Conservation (phyloP, 768 basidiomycete genomes). For the Auricularia cornea region DNA sequence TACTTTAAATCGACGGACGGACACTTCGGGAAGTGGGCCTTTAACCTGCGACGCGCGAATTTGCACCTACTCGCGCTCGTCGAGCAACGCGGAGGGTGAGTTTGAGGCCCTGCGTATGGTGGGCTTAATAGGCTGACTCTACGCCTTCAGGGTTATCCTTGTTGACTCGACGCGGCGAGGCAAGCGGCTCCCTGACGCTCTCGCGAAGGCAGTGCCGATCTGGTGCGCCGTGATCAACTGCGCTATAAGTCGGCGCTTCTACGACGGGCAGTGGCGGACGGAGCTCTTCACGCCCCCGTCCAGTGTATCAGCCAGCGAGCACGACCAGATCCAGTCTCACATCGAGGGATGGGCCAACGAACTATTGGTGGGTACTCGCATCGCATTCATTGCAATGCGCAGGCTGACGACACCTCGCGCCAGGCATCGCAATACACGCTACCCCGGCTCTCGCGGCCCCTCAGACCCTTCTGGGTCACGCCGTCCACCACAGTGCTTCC, state of each 20-base stretch:
- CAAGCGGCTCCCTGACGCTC: conserved; percentile 88
- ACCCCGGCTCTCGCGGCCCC: conserved; percentile 49
- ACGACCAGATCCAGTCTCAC: conserved; percentile 59
- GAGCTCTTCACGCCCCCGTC: conserved; percentile 63
- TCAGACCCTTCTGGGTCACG: conserved; percentile 85
- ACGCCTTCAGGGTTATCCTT: conserved; percentile 52
- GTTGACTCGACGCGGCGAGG: conserved; percentile 92
- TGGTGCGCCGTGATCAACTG: conserved; percentile 90
- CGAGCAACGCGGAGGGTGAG: conserved; percentile 50
- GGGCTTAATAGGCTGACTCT: background rate
- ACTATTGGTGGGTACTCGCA: conserved; percentile 48
- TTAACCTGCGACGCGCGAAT: conserved; percentile 78
- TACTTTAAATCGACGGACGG: conserved; percentile 95
- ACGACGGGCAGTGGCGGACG: conserved; percentile 41
- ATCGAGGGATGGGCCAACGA: conserved; percentile 62
- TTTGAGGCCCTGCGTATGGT: background rate
- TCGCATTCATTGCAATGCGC: background rate
- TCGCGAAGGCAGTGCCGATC: conserved; percentile 88
- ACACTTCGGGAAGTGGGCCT: conserved; percentile 76
- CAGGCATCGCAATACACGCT: conserved; percentile 69
- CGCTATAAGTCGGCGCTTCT: conserved; percentile 30
- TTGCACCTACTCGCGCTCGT: conserved; percentile 63
- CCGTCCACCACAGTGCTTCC: conserved; percentile 54
- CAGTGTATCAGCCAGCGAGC: conserved; percentile 65
- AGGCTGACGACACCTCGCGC: background rate